A percentile compares a stretch with the other conserved stretches of the same genome.
Conservation (phyloP, 1,139 yeast species). For the Geotrichum cucujoidarum region DNA sequence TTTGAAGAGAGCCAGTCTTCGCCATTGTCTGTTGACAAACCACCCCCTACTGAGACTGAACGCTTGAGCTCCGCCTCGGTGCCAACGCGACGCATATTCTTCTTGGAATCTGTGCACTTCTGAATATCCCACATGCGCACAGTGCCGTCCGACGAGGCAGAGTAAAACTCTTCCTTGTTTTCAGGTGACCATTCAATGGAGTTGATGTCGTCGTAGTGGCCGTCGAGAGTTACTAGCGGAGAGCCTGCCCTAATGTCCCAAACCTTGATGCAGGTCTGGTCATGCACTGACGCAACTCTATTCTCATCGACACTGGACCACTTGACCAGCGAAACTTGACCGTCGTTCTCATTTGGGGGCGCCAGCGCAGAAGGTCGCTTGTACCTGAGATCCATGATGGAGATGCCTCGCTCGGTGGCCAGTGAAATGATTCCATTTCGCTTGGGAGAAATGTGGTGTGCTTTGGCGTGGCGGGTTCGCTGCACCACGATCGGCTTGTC, state of each 20-base stretch:
- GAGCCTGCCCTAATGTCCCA: conserved; percentile 67
- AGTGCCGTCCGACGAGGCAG: conserved; percentile 68
- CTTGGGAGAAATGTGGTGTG: conserved; percentile 49
- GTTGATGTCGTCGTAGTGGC: conserved; percentile 55
- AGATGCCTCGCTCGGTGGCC: conserved; percentile 66
- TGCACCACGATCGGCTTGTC: conserved; percentile 52
- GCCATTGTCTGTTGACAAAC: not conserved
- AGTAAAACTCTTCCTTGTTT: conserved; percentile 50
- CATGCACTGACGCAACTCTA: conserved; percentile 61
- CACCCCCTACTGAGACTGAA: not conserved
- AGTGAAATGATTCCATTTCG: conserved; percentile 54
- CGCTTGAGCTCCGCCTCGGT: not conserved
- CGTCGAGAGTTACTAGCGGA: conserved; percentile 50
- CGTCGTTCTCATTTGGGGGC: conserved; percentile 40
- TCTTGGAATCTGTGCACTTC: conserved; percentile 21
- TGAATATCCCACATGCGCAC: conserved; percentile 68
- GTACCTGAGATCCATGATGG: conserved; percentile 61
- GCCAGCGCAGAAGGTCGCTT: conserved; percentile 39
- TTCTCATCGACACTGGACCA: conserved; percentile 64
- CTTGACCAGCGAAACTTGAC: conserved; percentile 44
- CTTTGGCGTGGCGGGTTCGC: conserved; percentile 48
- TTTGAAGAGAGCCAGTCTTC: conserved; percentile 31
- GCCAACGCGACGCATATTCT: not conserved
- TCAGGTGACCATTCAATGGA: conserved; percentile 55
- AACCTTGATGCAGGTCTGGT: conserved; percentile 53